These are phyloP conservation scores for Evernia prunastri DNA, from an alignment of 495 filamentous ascomycete genomes.

Conservation along the genomic window DNA sequence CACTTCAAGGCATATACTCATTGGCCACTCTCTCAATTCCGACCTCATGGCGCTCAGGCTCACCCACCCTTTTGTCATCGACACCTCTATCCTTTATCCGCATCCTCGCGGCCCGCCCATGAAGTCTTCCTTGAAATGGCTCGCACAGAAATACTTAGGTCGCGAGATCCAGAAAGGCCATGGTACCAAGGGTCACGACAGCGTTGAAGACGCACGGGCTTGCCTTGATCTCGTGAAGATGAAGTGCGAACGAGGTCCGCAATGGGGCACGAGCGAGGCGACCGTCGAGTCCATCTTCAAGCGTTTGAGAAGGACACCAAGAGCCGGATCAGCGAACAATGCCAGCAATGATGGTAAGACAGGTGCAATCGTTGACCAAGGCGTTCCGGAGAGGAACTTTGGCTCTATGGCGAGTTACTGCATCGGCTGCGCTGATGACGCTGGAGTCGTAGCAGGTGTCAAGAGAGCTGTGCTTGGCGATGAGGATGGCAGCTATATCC, in stretches of 20 bases:
- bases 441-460: conserved; percentile 65
- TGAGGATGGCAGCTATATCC: conserved; percentile 52
- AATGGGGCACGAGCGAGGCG: conserved; percentile 70
- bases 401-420: conserved; percentile 63
- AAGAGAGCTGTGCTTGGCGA: conserved; percentile 64
- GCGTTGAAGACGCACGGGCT: conserved; percentile 83
- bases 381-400: conserved; percentile 65
- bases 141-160: conserved; percentile 59
- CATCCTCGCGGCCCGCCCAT: conserved; percentile 67
- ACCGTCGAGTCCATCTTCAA: conserved; percentile 82
- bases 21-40: conserved; percentile 89
- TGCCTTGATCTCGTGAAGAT: conserved; percentile 88
- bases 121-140: conserved; percentile 64
- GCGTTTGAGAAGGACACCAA: conserved; percentile 57
- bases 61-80: conserved; percentile 87
- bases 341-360: conserved; percentile 51
- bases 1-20: conserved; percentile 66
- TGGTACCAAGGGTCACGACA: conserved; percentile 69
- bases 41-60: conserved; percentile 78
- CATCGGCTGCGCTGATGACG: conserved; percentile 69
- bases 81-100: conserved; percentile 80
- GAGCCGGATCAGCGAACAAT: conserved; percentile 40
- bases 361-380: conserved; percentile 85
- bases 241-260: conserved; percentile 86
- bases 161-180: conserved; percentile 81